phyloP scores from a whole-genome alignment of 2,329 filamentous ascomycete species.

The Cladobotryum mycophilum region DNA sequence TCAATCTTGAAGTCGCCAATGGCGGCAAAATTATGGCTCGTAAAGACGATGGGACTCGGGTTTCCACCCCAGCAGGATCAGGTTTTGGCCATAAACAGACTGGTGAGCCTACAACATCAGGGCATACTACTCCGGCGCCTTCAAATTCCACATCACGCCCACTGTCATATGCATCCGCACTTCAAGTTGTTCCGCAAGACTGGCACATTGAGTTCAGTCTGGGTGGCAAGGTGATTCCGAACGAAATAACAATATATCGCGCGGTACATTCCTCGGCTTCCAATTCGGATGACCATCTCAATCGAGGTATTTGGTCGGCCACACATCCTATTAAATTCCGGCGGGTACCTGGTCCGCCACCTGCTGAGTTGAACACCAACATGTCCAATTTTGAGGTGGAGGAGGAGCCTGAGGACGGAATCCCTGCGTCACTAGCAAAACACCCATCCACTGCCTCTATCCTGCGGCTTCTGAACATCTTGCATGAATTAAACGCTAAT shows the following conservation, averaged over 20 bases:
- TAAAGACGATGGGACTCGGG: slow-evolving; percentile 83
- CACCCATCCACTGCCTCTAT: slow-evolving; percentile 83
- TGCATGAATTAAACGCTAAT: slow-evolving; percentile 89
- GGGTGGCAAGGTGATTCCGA: slow-evolving; percentile 73
- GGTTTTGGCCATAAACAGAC: slow-evolving; percentile 30
- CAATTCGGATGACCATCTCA: slow-evolving; percentile 55
- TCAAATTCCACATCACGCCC: slow-evolving; percentile 55
- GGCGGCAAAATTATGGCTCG: slow-evolving; percentile 84
- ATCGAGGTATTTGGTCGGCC: slow-evolving; percentile 80
- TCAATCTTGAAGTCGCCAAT: slow-evolving; percentile 83
- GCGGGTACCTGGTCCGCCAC: slow-evolving; percentile 75
- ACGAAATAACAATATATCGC: slow-evolving; percentile 92
- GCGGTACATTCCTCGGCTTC: slow-evolving; percentile 66
- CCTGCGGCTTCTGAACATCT: slow-evolving; percentile 76
- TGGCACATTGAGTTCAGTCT: slow-evolving; percentile 98
- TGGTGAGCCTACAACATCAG: slow-evolving; percentile 33
- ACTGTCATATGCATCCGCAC: slow-evolving; percentile 77
- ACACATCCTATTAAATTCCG: slow-evolving; percentile 90
- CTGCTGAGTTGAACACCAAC: slow-evolving; percentile 62
- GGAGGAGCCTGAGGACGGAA: slow-evolving; percentile 50
- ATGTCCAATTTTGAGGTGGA: slow-evolving; percentile 40
- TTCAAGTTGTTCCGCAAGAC: slow-evolving; percentile 76
- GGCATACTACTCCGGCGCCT: slow-evolving; percentile 41
- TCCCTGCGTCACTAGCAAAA: slow-evolving; percentile 75
- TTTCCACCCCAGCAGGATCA: slow-evolving; percentile 71